These are phyloP conservation scores for Cladorrhinum sp. DNA, from an alignment of 2,329 filamentous ascomycete genomes.

Conservation along the genomic window DNA sequence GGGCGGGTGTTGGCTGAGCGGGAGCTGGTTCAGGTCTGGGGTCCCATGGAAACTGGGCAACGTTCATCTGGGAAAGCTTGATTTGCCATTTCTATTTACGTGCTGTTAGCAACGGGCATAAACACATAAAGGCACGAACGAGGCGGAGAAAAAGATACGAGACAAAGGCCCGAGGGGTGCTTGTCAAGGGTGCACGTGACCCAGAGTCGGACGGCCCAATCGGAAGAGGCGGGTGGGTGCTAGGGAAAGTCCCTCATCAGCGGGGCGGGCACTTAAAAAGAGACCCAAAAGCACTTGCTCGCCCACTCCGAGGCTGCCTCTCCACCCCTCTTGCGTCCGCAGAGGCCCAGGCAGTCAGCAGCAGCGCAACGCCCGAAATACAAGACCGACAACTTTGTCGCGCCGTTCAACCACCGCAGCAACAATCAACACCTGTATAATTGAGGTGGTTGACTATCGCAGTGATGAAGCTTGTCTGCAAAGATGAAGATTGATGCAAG, in stretches of 20 bases:
- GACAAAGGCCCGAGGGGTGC: constrained; percentile 1
- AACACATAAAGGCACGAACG: too few species aligned
- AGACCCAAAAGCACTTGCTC: constrained; percentile 53
- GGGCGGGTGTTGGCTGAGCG: constrained; percentile 37
- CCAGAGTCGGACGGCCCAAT: constrained; percentile 24
- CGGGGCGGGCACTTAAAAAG: constrained; percentile 45
- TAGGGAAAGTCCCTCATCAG: constrained; percentile 18
- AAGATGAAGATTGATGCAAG: background rate
- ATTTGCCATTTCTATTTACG: constrained; percentile 81
- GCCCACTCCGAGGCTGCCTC: constrained; percentile 43
- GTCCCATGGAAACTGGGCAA: constrained; percentile 94
- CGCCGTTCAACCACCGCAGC: constrained; percentile 6
- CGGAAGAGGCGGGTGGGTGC: constrained; percentile 23
- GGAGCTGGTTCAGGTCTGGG: constrained; percentile 66
- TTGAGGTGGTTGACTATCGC: background rate
- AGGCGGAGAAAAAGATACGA: background rate
- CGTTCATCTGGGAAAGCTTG: constrained; percentile 78
- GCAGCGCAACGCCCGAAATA: constrained; percentile 12
- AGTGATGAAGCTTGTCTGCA: background rate
- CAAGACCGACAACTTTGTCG: constrained; percentile 18
- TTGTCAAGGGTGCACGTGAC: constrained; percentile 25
- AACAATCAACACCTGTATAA: background rate
- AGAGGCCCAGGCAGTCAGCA: constrained; percentile 22
- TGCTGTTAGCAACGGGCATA: constrained; percentile 11
- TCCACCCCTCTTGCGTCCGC: constrained; percentile 35